phyloP scores from a whole-genome alignment of 306 rosid genomes.

The Cucurbita moschata region DNA sequence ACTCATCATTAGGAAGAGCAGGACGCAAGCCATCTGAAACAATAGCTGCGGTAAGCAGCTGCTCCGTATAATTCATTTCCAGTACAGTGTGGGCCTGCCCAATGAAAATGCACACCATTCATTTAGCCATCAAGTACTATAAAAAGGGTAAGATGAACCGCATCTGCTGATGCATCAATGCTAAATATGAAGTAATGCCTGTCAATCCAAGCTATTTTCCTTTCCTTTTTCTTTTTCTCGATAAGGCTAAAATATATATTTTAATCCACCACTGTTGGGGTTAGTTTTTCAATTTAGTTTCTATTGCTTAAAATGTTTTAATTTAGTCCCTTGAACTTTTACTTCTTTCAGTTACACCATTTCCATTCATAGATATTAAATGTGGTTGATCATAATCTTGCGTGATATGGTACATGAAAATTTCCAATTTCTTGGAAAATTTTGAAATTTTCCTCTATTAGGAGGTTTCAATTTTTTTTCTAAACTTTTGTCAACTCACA shows the following conservation, averaged over 20 bases:
- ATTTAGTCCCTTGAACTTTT: neutral
- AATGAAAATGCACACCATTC: neutral
- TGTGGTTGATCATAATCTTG: neutral
- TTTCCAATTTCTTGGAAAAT: too few species aligned
- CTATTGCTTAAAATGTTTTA: neutral
- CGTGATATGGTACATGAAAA: neutral
- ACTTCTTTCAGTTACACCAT: neutral
- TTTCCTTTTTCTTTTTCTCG: neutral
- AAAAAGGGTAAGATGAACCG: neutral
- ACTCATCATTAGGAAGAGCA: slow-evolving; percentile 46
- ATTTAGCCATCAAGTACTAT: neutral
- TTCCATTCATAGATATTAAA: neutral
- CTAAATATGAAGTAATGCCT: neutral
- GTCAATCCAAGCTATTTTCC: neutral
- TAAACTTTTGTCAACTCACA: neutral
- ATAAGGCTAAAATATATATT: neutral
- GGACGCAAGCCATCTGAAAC: slow-evolving; percentile 77
- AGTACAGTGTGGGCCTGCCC: slow-evolving; percentile 90
- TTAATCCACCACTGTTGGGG: neutral
- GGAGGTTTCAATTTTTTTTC: too few species aligned
- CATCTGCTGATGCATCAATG: neutral
- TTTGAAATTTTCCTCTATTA: too few species aligned
- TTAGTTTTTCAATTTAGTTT: neutral
- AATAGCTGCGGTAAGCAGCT: slow-evolving; percentile 79
- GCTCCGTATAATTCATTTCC: slow-evolving; percentile 93